Evolutionary conservation across 345 rosid species (phyloP).

Genomic region (Eucalyptus brandiana): DNA sequence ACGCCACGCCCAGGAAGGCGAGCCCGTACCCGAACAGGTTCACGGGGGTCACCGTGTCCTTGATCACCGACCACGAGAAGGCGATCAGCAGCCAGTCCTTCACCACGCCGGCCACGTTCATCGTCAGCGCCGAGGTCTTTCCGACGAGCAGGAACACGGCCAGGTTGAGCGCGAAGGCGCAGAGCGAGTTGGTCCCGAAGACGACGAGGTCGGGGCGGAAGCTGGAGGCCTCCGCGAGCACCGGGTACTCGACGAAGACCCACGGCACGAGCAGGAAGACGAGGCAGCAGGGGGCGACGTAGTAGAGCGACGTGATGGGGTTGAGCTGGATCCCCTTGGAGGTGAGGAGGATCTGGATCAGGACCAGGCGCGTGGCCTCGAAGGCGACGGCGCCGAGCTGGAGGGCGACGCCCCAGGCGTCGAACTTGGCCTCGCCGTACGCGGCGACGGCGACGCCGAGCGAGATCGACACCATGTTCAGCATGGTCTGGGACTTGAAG

Average conservation of each 20-base stretch:
- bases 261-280: conserved; percentile 74
- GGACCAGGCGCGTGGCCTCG: conserved; percentile 87
- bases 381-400: conserved; percentile 91
- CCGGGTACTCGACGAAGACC: conserved; percentile 70
- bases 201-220: conserved; percentile 76
- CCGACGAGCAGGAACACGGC: conserved; percentile 96
- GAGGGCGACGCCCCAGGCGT: conserved; percentile 75
- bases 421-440: conserved; percentile 86
- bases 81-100: conserved; percentile 98
- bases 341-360: conserved; percentile 87
- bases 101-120: conserved; percentile 99
- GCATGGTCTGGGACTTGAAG: conserved; percentile 71
- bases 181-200: conserved; percentile 77
- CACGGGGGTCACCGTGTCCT: conserved; percentile 87
- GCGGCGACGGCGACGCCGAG: conserved; percentile 81
- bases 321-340: conserved; percentile 75
- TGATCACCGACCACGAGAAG: conserved; percentile 94
- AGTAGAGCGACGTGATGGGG: conserved; percentile 77
- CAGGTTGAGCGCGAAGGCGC: conserved; percentile 84
- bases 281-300: conserved; percentile 88
- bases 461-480: conserved; percentile 86
- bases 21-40: conserved; percentile 85
- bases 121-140: conserved; percentile 91
- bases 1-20: conserved; percentile 87
- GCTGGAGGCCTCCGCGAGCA: conserved; percentile 61